Evolutionary conservation across 164 flowering plant species (phyloP), one percentile per base, ranked within the genome.

Genomic region (Saururus chinensis): DNA sequence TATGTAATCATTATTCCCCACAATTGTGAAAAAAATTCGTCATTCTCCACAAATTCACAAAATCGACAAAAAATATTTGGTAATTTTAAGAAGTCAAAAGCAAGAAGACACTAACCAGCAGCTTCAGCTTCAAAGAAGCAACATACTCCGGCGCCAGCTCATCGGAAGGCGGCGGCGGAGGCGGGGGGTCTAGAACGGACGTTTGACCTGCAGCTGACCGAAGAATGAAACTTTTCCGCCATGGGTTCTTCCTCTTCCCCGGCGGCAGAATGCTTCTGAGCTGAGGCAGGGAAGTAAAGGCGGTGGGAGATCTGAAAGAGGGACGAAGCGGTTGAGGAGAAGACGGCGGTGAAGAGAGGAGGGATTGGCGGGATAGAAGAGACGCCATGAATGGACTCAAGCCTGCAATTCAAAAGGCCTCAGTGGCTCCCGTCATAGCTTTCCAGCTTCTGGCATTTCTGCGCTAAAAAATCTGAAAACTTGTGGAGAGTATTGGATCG

Each of bases 71-170:
- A 20, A 45, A 12, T 22, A 56, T 1, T 19, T 17, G 4, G 19
- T 16, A 60, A 64, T 35, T 12, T 9, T 19, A 25, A 48, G 51
- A 64, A 26, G 14, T 0, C 12, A 35, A 48, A 49, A 55, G 45
- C 19, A 20, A 35, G 13, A 9, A 25, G 3, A 7, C 21, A 55
- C 74, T 56, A 26, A 88, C 96, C 77, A 88, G 71, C 62, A 89
- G 75, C 61, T 87, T 87, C 68, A 89, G 68, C 81, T 89, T 89
- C 68, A 83, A 66, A 51, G 79, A 70, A 17, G 78, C 69, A 62
- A 80, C 56, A 19, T 58, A 59, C 35, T 69, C 78, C 19, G 74
- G 42, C 14, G 66, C 66, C 12, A 68, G 14, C 21, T 58, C 74
- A 23, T 55, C 63, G 6, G 80, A 71, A 6, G 78, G 74, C 10